phyloP scores from a whole-genome alignment of 2,329 filamentous ascomycete genomes.

The Nemania bipapillata region DNA sequence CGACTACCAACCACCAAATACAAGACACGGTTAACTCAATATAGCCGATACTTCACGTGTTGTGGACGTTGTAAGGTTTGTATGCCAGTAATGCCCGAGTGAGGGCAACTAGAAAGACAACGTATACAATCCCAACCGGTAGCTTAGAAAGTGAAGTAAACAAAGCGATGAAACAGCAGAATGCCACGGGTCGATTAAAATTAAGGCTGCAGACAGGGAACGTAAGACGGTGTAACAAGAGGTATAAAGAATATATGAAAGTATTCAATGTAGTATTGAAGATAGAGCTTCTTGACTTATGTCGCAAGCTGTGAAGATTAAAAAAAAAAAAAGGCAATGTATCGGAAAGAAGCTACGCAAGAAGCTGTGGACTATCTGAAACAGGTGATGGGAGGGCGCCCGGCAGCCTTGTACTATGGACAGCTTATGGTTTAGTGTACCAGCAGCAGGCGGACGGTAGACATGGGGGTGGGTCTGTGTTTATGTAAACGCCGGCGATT shows the following conservation, averaged over 20 bases:
- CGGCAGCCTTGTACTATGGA: neutral
- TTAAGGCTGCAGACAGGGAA: slow-evolving; percentile 25
- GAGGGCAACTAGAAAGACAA: neutral
- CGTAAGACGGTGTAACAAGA: slow-evolving; percentile 11
- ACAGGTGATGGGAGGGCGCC: neutral
- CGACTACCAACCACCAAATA: slow-evolving; percentile 19
- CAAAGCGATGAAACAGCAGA: slow-evolving; percentile 29
- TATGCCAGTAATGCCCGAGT: neutral
- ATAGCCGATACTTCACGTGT: slow-evolving; percentile 15
- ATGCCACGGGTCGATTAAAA: slow-evolving; percentile 16
- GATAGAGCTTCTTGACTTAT: slow-evolving; percentile 10
- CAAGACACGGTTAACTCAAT: slow-evolving; percentile 16
- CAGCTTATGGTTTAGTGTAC: neutral
- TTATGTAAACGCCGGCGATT: neutral
- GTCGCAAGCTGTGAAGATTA: slow-evolving; percentile 6
- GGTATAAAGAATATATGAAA: slow-evolving; percentile 20
- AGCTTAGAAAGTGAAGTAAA: slow-evolving; percentile 20
- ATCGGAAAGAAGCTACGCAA: neutral
- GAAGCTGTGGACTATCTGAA: neutral
- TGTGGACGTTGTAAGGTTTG: neutral
- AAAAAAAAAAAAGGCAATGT: slow-evolving; percentile 5
- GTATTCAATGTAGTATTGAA: slow-evolving; percentile 5
- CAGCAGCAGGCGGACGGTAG: too few relatives aligned
- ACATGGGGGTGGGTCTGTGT: neutral
- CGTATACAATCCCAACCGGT: slow-evolving; percentile 2